Evolutionary conservation across 352 stramenopile genomes (phyloP).

Genomic region (Pythium dissimile): DNA sequence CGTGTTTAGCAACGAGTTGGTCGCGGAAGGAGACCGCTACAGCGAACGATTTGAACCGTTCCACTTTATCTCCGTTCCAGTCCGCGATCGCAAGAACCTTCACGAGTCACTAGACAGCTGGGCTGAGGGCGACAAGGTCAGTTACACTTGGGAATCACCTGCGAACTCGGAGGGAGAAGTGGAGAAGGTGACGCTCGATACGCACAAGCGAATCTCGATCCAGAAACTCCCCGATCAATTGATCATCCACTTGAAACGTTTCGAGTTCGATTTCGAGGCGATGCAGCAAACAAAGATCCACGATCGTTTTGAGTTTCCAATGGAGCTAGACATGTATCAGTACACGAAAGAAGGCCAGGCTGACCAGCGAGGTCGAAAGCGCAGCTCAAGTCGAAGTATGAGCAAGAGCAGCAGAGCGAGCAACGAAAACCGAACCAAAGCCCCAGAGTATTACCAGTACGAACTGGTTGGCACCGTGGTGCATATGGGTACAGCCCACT

Average conservation of each 20-base stretch:
- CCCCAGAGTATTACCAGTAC: conserved; percentile 83
- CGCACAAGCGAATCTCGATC: conserved; percentile 89
- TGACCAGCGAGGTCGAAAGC: conserved; percentile 38
- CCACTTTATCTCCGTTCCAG: conserved; percentile 88
- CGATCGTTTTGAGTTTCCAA: conserved; percentile 92
- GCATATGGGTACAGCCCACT: conserved; percentile 85
- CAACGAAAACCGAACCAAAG: conserved; percentile 24
- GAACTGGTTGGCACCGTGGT: conserved; percentile 86
- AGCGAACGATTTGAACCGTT: conserved; percentile 89
- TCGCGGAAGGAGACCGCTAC: conserved; percentile 83
- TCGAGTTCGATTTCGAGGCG: conserved; percentile 94
- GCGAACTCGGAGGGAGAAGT: conserved; percentile 20
- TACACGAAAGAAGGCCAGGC: conserved; percentile 88
- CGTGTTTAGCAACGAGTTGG: conserved; percentile 90
- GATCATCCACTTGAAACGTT: conserved; percentile 94
- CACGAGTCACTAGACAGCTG: conserved; percentile 83
- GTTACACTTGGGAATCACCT: conserved; percentile 85
- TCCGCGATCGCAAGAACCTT: conserved; percentile 85
- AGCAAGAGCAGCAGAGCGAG: conserved; percentile 4
- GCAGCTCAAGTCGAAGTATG: conserved; percentile 7
- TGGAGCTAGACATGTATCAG: conserved; percentile 83
- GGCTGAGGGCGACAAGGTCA: conserved; percentile 88
- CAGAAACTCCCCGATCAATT: conserved; percentile 85
- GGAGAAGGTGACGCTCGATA: conserved; percentile 85
- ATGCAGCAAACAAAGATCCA: conserved; percentile 95